Percentiles rank a stretch among this genome's conserved stretches.
Conservation (phyloP, 2,329 filamentous ascomycete species). For the Knoxdaviesia proteae region DNA sequence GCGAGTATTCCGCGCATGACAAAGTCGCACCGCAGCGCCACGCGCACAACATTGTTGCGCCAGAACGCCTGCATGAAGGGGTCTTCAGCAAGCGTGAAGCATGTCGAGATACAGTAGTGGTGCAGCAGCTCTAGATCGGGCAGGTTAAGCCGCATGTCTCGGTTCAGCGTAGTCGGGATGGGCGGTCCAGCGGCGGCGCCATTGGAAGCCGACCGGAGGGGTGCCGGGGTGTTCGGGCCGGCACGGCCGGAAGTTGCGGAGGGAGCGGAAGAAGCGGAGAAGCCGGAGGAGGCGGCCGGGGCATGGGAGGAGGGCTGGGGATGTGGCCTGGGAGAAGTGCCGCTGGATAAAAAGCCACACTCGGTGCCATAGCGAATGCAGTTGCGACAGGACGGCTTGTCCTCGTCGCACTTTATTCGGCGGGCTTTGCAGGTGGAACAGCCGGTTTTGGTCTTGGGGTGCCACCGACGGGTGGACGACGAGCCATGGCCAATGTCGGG, state of each 20-base stretch:
- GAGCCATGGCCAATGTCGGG: no score
- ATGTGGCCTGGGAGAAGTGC: conserved; percentile 3
- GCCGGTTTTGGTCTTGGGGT: conserved; percentile 5
- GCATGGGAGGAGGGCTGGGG: conserved; percentile 3
- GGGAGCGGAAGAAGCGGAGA: not conserved
- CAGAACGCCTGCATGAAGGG: conserved; percentile 21
- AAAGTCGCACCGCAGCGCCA: conserved; percentile 23
- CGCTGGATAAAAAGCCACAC: conserved; percentile 7
- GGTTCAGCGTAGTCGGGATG: not conserved
- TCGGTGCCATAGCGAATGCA: conserved; percentile 9
- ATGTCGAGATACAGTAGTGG: conserved; percentile 26
- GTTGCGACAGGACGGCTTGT: conserved; percentile 9
- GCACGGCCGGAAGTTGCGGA: not conserved
- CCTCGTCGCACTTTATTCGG: conserved; percentile 10
- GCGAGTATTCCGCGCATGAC: conserved; percentile 28
- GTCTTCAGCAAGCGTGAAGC: conserved; percentile 20
- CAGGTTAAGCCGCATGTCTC: conserved; percentile 12
- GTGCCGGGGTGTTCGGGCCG: no score
- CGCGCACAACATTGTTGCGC: conserved; percentile 22
- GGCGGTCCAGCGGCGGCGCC: not conserved
- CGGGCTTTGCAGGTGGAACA: conserved; percentile 6
- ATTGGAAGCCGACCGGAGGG: no score
- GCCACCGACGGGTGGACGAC: conserved; percentile 3
- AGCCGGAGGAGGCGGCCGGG: not conserved
- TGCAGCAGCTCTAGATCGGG: conserved; percentile 29